Base-by-base conservation (phyloP, 1,284 basidiomycete species). In the Ustilago hordei region DNA sequence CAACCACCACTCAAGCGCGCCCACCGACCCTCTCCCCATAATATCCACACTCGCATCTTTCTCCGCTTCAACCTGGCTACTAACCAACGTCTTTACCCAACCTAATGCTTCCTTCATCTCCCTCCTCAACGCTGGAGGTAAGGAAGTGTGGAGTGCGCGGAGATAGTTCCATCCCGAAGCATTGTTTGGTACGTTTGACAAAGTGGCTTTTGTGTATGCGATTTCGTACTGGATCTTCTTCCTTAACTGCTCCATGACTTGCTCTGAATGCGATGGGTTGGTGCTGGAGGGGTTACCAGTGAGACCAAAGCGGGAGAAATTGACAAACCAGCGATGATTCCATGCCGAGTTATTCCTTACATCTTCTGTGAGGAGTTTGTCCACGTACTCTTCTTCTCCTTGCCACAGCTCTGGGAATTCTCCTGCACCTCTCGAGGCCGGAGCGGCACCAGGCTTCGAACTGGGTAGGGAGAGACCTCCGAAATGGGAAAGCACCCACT, bases 301-400 rank as follows among this genome's bases (percentile, higher is more conserved):
- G 45, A 68, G 55, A n/a, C 69, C 69, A 47, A 55, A 69, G 1
- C 74, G 64, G 4, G 58, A 61, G 80, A 94, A 95, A n/a, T 92
- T 89, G 59, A 95, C 90, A 85, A 96, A 98, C 89, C 95, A 98
- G 31, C 96, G 91, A 88, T 98, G 97, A 85, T 96, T 94, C 96
- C 96, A 99, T 15, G 94, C 97, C 48, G 93, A 95, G 85, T 99
- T 99, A 86, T 99, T 99, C 80, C 95, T 88, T 43, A 96, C 89
- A 86, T 99, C 96, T 28, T 89, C 87, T 7, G 88, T 88, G 32
- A 98, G 86, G 88, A 98, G 90, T 63, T 87, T 85, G 74, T 95
- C 92, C 59, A 93, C 90, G 86, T 93, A 97, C 32, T 89, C 89
- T 19, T 92, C 87, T 87, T 98, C 96, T 13, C 89, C 89, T 0